Percentiles rank a stretch among this genome's conserved stretches.
Evolutionary conservation across 495 filamentous ascomycete genomes (phyloP).

Genomic region (Penicillium ucsense): DNA sequence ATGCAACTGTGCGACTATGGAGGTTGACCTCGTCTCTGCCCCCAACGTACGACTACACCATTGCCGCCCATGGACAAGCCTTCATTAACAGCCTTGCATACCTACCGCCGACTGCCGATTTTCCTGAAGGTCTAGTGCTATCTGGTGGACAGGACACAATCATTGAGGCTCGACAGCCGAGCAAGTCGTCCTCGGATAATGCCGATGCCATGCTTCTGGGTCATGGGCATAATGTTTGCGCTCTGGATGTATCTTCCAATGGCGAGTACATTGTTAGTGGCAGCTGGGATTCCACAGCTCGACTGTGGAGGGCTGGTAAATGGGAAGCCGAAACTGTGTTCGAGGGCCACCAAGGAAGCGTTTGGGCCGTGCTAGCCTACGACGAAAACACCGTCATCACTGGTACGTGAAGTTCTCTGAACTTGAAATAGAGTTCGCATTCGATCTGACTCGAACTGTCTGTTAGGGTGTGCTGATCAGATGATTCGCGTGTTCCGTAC

Average conservation of each 20-base stretch:
- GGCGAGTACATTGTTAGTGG: constrained; percentile 73
- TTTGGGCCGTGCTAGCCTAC: constrained; percentile 85
- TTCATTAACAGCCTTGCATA: constrained; percentile 84
- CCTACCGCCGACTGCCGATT: constrained; percentile 55
- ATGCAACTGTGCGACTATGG: constrained; percentile 86
- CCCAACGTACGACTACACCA: constrained; percentile 63
- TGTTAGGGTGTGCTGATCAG: constrained; percentile 69
- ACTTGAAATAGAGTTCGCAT: too few relatives aligned
- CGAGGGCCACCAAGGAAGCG: constrained; percentile 65
- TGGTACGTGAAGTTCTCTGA: constrained; percentile 29
- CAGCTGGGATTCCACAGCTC: constrained; percentile 86
- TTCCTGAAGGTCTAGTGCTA: constrained; percentile 72
- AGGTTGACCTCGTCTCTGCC: constrained; percentile 53
- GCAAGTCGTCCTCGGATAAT: constrained; percentile 54
- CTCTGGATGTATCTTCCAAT: constrained; percentile 66
- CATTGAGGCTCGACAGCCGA: constrained; percentile 76
- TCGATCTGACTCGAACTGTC: constrained; percentile 2
- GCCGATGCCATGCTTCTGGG: constrained; percentile 80
- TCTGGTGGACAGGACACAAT: constrained; percentile 86
- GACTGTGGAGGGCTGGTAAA: constrained; percentile 64
- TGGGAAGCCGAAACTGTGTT: constrained; percentile 68
- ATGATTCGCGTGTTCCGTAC: constrained; percentile 72
- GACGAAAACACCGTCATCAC: constrained; percentile 76
- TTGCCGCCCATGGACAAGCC: constrained; percentile 62
- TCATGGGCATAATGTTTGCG: constrained; percentile 77